These are phyloP conservation scores for Aspergillus bertholletiae DNA, from an alignment of 495 filamentous ascomycete genomes.

Conservation along the genomic window DNA sequence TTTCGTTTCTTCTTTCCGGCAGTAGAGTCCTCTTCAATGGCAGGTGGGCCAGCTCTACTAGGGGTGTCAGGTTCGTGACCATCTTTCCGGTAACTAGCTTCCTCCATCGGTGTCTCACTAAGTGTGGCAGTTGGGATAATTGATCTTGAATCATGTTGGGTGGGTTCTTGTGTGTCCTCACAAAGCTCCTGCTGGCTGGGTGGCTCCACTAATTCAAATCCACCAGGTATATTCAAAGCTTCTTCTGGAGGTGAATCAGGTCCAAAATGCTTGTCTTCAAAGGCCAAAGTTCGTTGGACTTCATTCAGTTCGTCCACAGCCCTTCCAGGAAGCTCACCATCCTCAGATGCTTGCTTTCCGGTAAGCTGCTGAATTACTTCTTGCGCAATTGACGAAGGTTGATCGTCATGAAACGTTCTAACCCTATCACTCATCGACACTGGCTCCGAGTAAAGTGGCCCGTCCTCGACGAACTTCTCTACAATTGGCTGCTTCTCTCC, in stretches of 20 bases:
- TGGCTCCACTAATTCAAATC: conserved; percentile 29
- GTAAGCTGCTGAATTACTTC: conserved; percentile 29
- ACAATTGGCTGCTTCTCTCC: conserved; percentile 5
- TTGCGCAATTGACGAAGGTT: conserved; percentile 24
- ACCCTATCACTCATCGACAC: conserved; percentile 12
- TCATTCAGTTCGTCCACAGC: not conserved
- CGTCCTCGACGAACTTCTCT: conserved; percentile 16
- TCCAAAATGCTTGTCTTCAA: conserved; percentile 4
- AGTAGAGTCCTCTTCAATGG: conserved; percentile 10
- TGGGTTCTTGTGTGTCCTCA: conserved; percentile 3
- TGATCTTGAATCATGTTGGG: conserved; percentile 19
- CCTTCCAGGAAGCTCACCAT: not conserved
- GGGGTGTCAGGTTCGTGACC: conserved; percentile 18
- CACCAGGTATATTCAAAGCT: conserved; percentile 39
- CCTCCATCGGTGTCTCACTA: conserved; percentile 14
- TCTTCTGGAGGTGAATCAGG: conserved; percentile 21
- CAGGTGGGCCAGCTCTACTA: conserved; percentile 9
- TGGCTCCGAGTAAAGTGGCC: conserved; percentile 21
- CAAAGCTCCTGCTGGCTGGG: conserved; percentile 4
- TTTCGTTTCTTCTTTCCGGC: conserved; percentile 23
- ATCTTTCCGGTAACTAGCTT: conserved; percentile 18
- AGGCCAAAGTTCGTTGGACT: not conserved
- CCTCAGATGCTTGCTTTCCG: conserved; percentile 7
- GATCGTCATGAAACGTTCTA: not conserved
- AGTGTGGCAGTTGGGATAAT: conserved; percentile 23